Base-by-base conservation (phyloP, 139 green algal genomes). In the Marvania coccoides region DNA sequence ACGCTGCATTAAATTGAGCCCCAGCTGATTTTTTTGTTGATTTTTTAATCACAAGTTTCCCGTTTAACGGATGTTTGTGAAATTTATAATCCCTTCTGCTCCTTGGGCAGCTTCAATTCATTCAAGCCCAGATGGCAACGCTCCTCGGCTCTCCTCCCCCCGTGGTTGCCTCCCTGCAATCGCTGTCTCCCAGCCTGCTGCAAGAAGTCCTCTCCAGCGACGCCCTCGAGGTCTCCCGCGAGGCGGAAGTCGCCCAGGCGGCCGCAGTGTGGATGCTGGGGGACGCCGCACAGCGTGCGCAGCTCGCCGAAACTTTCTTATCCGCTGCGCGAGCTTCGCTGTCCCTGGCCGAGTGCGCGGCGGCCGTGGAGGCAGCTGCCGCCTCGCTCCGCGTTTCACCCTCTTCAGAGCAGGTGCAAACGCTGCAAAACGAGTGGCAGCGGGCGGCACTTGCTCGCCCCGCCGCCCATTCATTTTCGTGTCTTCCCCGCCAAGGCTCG, bases 201-300 rank as follows among this genome's bases (percentile, higher is more conserved):
- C 29, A 15, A 5, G 13, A 46, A 4, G 54, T 74, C 37, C 67
- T 74, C 4, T 12, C 14, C 60, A 68, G 57, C 33, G 67, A 74
- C n/a, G 58, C 48, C 4, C 51, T 74, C 8, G 31, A 51, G 12
- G 15, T 61, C 10, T 8, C 14, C 29, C 9, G 9, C 28, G 67
- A 74, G 58, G 3, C 62, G 37, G 67, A 74, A 10, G 67, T 74
- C 37, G 67, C 67, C 0, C 30, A 34, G 0, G 67, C 67, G 2
- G 57, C 58, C 19, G 31, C 58, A 42, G 15, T 62, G 19, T 74
- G 67, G 67, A 37, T 61, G 29, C 37, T 58, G 1, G 57, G 55
- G 2, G 60, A 68, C 26, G 40, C 37, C 2, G 10, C 9, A 6
- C 47, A 46, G 29, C 58, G 66, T 14, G 36, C 12, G 0, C 39